Evolutionary conservation across 257 asterid genomes (phyloP).

Genomic region (Anisodus acutangulus): DNA sequence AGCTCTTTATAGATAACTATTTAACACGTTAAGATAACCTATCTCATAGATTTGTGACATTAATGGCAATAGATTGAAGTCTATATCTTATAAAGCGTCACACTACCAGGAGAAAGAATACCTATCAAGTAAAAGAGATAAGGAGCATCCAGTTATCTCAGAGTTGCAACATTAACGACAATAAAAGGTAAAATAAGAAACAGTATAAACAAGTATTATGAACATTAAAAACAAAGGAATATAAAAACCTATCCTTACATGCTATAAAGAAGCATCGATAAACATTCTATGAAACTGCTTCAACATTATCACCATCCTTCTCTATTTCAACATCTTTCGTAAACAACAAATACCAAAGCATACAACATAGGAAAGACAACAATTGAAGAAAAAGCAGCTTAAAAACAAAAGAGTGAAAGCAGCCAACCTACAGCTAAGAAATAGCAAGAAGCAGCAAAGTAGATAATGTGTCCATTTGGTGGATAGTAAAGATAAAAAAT

Average conservation of each 20-base stretch:
- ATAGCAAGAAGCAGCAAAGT: background rate
- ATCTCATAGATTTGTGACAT: background rate
- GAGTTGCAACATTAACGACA: background rate
- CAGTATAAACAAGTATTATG: background rate
- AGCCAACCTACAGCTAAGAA: conserved; percentile 9
- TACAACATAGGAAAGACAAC: background rate
- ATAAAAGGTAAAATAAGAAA: background rate
- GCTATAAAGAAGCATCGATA: background rate
- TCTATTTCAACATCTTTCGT: background rate
- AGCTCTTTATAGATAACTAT: background rate
- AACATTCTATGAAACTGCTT: background rate
- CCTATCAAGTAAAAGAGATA: no score
- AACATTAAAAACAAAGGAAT: conserved; percentile 11
- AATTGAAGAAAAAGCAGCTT: conserved; percentile 20
- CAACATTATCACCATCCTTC: background rate
- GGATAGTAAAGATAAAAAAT: background rate
- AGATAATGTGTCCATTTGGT: background rate
- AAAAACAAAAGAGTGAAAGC: conserved; percentile 7
- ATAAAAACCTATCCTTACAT: background rate
- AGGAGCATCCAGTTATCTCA: background rate
- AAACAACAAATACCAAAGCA: background rate
- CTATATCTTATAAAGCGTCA: no score
- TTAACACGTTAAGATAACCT: background rate
- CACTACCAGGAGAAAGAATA: no score
- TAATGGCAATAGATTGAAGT: background rate